Evolutionary conservation across 768 basidiomycete species (phyloP).

Genomic region (Erythrobasidium yunnanense): DNA sequence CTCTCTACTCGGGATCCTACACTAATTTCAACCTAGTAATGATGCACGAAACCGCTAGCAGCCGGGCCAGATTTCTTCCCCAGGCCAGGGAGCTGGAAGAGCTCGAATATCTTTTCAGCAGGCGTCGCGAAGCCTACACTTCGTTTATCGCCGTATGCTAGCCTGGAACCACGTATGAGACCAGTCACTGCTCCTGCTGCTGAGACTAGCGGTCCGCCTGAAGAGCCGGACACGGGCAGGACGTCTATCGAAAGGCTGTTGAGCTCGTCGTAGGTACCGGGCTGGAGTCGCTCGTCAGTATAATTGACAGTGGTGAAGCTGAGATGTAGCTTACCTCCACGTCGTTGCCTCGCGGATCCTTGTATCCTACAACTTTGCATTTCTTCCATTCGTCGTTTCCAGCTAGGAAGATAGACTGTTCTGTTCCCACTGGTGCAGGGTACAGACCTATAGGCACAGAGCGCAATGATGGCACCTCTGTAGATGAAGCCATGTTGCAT

Average conservation of each 20-base stretch:
- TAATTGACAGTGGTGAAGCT: background rate
- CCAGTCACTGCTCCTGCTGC: constrained; percentile 18
- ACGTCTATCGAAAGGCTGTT: constrained; percentile 21
- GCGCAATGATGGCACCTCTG: background rate
- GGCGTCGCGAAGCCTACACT: constrained; percentile 22
- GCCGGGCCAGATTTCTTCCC: background rate
- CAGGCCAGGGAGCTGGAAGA: constrained; percentile 22
- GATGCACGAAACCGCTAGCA: background rate
- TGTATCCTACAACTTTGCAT: constrained; percentile 10
- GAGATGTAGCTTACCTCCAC: background rate
- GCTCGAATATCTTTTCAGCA: constrained; percentile 24
- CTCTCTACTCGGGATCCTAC: no score
- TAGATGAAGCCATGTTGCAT: background rate
- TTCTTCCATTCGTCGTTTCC: constrained; percentile 11
- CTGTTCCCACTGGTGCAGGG: background rate
- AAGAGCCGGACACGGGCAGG: constrained; percentile 15
- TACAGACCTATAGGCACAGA: constrained; percentile 7
- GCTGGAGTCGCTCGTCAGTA: background rate
- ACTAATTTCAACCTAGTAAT: no score
- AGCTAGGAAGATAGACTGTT: constrained; percentile 7
- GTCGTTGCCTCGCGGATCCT: constrained; percentile 21
- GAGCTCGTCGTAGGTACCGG: constrained; percentile 25
- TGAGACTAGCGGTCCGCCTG: constrained; percentile 19
- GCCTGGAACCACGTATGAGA: constrained; percentile 9
- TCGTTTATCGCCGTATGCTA: constrained; percentile 17